Evolutionary conservation across 2,329 filamentous ascomycete genomes (phyloP).

Genomic region (Emergomyces orientalis): DNA sequence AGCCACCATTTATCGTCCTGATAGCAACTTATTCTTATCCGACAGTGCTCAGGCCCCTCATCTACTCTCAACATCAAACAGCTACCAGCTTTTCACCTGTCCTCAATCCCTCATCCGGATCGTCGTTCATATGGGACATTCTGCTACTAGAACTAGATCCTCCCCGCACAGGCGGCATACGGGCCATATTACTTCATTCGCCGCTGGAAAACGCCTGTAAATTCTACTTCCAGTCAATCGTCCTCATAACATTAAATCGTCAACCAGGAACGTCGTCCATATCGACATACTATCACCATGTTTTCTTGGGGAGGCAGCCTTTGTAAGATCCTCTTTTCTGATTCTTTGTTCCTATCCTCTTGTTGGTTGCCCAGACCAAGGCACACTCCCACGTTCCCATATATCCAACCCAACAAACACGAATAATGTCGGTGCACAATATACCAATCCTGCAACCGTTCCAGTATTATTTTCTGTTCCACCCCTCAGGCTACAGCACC

Average conservation of each 20-base stretch:
- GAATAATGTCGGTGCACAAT: background rate
- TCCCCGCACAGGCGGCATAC: background rate
- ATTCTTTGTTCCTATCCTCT: background rate
- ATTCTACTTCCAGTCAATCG: background rate
- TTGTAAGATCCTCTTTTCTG: conserved; percentile 8
- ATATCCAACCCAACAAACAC: background rate
- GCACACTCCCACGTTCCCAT: background rate
- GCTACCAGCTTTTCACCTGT: background rate
- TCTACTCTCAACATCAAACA: background rate
- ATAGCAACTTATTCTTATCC: background rate
- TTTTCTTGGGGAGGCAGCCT: conserved; percentile 16
- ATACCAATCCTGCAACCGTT: background rate
- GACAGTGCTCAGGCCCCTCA: background rate
- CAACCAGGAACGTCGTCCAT: conserved; percentile 1
- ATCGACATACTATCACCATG: conserved; percentile 9
- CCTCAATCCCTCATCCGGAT: background rate
- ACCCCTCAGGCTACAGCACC: too few relatives aligned
- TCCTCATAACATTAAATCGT: conserved; percentile 7
- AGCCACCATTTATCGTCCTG: background rate
- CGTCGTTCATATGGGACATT: background rate
- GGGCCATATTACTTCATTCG: background rate
- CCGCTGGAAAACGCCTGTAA: background rate
- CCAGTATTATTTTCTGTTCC: too few relatives aligned
- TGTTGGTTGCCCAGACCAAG: background rate
- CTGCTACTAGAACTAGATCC: background rate